These are phyloP conservation scores for Globisporangium middletonii DNA, from an alignment of 352 stramenopile genomes.

Conservation along the genomic window DNA sequence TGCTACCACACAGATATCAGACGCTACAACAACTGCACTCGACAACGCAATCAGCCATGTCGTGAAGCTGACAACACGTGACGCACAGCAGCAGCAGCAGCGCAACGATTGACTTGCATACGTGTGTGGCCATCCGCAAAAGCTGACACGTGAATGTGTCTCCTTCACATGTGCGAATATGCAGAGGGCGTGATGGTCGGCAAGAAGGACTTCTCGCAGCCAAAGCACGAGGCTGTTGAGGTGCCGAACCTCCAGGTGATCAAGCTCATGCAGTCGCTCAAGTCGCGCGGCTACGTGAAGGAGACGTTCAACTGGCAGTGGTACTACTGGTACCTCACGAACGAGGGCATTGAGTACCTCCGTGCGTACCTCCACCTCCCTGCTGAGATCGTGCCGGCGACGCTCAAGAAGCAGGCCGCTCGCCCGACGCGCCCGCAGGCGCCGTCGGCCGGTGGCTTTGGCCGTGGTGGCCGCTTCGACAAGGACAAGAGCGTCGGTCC, in stretches of 20 bases:
- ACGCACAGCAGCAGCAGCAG: background rate
- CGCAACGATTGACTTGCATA: background rate
- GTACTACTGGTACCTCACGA: constrained; percentile 99
- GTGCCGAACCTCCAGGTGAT: constrained; percentile 98
- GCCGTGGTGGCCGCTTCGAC: constrained; percentile 81
- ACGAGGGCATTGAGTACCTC: constrained; percentile 99
- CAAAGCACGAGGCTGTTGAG: constrained; percentile 96
- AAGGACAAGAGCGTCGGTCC: constrained; percentile 88
- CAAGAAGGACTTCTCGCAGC: constrained; percentile 86
- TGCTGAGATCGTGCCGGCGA: constrained; percentile 97
- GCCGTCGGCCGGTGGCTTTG: constrained; percentile 66
- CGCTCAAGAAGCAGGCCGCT: constrained; percentile 95
- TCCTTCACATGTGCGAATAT: background rate
- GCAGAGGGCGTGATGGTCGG: constrained; percentile 87
- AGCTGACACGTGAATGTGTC: background rate
- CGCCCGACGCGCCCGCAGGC: constrained; percentile 76
- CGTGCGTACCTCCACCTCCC: constrained; percentile 97
- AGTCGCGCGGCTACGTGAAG: constrained; percentile 95
- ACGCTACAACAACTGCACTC: too few relatives aligned
- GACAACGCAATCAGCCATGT: too few relatives aligned
- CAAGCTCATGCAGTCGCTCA: constrained; percentile 98
- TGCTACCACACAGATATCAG: too few relatives aligned
- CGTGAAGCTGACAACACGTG: background rate
- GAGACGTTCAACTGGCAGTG: constrained; percentile 99
- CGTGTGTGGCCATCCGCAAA: background rate